phyloP scores from a whole-genome alignment of 2,329 filamentous ascomycete species.

The Neocatenulostroma microsporum region DNA sequence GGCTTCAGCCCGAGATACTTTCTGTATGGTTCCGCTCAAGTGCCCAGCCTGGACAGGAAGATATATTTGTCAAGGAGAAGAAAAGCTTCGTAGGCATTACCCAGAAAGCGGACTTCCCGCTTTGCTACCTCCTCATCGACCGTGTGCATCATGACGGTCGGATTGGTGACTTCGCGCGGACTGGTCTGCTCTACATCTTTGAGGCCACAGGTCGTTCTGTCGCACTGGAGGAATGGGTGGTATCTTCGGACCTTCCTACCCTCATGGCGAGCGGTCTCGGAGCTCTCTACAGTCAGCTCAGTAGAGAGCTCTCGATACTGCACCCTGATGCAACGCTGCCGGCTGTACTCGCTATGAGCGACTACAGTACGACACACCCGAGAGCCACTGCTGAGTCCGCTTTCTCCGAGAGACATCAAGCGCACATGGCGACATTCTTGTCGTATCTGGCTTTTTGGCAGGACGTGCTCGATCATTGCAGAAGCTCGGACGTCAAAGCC shows the following conservation, averaged over 20 bases:
- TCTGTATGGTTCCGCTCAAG: slow-evolving; percentile 77
- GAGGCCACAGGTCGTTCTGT: slow-evolving; percentile 80
- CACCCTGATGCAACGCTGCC: slow-evolving; percentile 68
- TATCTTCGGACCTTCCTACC: slow-evolving; percentile 91
- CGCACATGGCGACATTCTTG: slow-evolving; percentile 86
- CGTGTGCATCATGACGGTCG: slow-evolving; percentile 95
- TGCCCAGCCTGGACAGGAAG: slow-evolving; percentile 26
- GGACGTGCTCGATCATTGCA: slow-evolving; percentile 92
- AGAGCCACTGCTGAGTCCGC: slow-evolving; percentile 66
- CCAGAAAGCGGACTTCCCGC: slow-evolving; percentile 82
- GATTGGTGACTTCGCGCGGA: slow-evolving; percentile 91
- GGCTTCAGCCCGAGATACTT: slow-evolving; percentile 77
- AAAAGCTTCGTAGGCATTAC: slow-evolving; percentile 75
- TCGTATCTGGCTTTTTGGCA: slow-evolving; percentile 97
- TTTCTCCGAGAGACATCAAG: slow-evolving; percentile 65
- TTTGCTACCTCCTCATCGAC: slow-evolving; percentile 93
- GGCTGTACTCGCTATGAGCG: slow-evolving; percentile 77
- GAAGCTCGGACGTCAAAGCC: slow-evolving; percentile 82
- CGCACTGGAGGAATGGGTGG: slow-evolving; percentile 86
- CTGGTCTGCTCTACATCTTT: slow-evolving; percentile 89
- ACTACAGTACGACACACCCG: slow-evolving; percentile 68
- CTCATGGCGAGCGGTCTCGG: slow-evolving; percentile 95
- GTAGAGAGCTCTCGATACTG: slow-evolving; percentile 72
- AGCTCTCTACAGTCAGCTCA: slow-evolving; percentile 62
- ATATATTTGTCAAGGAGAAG: slow-evolving; percentile 41